Evolutionary conservation across 2,329 filamentous ascomycete species (phyloP).

Genomic region (Pseudocercospora macadamiae): DNA sequence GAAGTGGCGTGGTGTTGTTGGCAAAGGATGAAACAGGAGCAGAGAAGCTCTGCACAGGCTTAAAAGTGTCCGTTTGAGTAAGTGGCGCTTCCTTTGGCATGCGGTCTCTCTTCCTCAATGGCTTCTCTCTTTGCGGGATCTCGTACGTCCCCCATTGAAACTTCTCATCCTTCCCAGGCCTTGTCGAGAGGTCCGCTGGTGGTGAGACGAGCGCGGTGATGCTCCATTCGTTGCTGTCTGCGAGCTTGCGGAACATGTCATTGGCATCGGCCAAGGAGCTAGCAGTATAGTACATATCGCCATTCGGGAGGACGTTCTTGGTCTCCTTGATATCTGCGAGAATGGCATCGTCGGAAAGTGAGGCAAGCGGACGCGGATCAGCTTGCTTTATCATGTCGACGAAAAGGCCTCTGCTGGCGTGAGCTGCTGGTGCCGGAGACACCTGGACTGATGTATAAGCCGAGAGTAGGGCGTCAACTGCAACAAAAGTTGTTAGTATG

Average conservation of each 20-base stretch:
- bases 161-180: slow-evolving; percentile 18
- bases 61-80: slow-evolving; percentile 17
- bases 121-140: slow-evolving; percentile 29
- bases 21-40: slow-evolving; percentile 40
- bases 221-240: slow-evolving; percentile 19
- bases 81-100: slow-evolving; percentile 26
- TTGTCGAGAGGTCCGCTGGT: slow-evolving; percentile 16
- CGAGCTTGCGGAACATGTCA: slow-evolving; percentile 17
- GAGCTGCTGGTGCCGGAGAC: slow-evolving; percentile 29
- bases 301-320: slow-evolving; percentile 10
- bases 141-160: slow-evolving; percentile 39
- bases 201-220: slow-evolving; percentile 32
- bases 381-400: slow-evolving; percentile 36
- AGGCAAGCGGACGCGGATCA: slow-evolving; percentile 13
- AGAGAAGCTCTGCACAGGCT: slow-evolving; percentile 34
- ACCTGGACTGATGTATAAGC: slow-evolving; percentile 32
- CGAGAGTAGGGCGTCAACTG: slow-evolving; percentile 15
- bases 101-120: slow-evolving; percentile 31
- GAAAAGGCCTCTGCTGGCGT: slow-evolving; percentile 32
- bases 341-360: slow-evolving; percentile 22
- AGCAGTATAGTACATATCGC: slow-evolving; percentile 26
- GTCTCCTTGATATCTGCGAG: slow-evolving; percentile 5
- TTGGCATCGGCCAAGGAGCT: slow-evolving; percentile 24
- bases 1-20: slow-evolving; percentile 44
- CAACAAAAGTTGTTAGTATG: too few relatives aligned